Evolutionary conservation across 495 filamentous ascomycete species (phyloP).

Genomic region (Aspergillus ellipticus): DNA sequence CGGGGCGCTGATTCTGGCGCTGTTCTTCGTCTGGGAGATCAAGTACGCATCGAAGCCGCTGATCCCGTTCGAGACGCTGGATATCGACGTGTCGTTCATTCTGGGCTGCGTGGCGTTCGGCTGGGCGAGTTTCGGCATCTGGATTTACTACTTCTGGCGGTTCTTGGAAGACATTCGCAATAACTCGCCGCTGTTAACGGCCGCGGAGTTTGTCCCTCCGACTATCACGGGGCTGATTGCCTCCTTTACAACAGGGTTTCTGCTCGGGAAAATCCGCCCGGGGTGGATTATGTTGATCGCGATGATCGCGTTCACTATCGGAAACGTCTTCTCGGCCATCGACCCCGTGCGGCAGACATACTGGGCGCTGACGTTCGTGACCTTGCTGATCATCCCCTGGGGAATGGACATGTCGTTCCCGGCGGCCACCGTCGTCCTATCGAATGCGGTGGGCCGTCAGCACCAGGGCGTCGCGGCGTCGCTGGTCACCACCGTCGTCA

Average conservation of each 20-base stretch:
- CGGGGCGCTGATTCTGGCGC: slow-evolving; percentile 33
- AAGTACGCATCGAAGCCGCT: slow-evolving; percentile 35
- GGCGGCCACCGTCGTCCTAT: slow-evolving; percentile 32
- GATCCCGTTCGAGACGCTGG: slow-evolving; percentile 41
- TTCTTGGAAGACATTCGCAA: slow-evolving; percentile 35
- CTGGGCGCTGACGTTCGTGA: slow-evolving; percentile 46
- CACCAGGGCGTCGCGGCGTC: slow-evolving; percentile 52
- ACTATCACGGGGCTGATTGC: slow-evolving; percentile 36
- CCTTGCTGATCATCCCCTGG: slow-evolving; percentile 45
- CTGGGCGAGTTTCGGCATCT: slow-evolving; percentile 48
- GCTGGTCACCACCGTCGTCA: slow-evolving; percentile 62
- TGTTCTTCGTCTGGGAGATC: slow-evolving; percentile 43
- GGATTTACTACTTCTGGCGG: slow-evolving; percentile 44
- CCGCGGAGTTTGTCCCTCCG: slow-evolving; percentile 35
- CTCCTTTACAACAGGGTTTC: slow-evolving; percentile 39
- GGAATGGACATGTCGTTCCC: slow-evolving; percentile 50
- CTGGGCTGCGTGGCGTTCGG: slow-evolving; percentile 44
- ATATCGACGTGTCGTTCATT: slow-evolving; percentile 36
- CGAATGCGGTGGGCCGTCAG: slow-evolving; percentile 29
- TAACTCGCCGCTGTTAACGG: slow-evolving; percentile 31
- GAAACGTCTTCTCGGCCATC: slow-evolving; percentile 32
- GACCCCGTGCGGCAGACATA: slow-evolving; percentile 38
- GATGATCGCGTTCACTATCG: slow-evolving; percentile 40
- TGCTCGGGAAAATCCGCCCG: slow-evolving; percentile 35
- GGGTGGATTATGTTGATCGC: slow-evolving; percentile 50